Conservation (phyloP, 192 early-diverging fungal genomes). For the Coemansia sp. region DNA sequence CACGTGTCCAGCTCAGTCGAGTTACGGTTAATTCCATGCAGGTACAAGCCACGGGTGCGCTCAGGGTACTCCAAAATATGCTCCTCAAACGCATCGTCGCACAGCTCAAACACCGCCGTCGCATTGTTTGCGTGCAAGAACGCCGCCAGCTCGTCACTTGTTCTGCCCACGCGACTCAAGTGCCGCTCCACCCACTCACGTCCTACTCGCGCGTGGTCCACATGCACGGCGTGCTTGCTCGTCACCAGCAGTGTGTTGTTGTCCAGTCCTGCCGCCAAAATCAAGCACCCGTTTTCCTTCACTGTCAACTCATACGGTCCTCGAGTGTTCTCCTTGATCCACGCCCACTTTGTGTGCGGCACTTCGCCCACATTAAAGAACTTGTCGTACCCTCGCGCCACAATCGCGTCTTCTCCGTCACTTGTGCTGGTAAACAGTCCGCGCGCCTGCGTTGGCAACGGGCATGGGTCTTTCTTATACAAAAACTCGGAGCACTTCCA, state of each 20-base stretch:
- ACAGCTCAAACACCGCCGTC: conserved; percentile 83
- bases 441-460: conserved; percentile 74
- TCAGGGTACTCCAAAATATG: conserved; percentile 85
- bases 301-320: conserved; percentile 90
- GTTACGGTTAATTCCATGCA: conserved; percentile 92
- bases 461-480: conserved; percentile 63
- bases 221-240: conserved; percentile 73
- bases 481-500: conserved; percentile 72
- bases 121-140: conserved; percentile 72
- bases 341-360: conserved; percentile 58
- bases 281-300: conserved; percentile 98
- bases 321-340: conserved; percentile 60
- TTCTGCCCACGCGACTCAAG: conserved; percentile 57
- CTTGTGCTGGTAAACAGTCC: conserved; percentile 72
- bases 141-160: conserved; percentile 63
- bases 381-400: conserved; percentile 92
- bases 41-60: conserved; percentile 77
- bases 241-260: conserved; percentile 71
- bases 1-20: conserved; percentile 67
- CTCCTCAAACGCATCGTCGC: conserved; percentile 95
- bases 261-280: conserved; percentile 72
- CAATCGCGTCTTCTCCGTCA: conserved; percentile 53
- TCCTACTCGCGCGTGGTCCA: conserved; percentile 58
- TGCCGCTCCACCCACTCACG: conserved; percentile 77
- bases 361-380: conserved; percentile 88